Percentiles rank a stretch among this genome's conserved stretches.
Conservation (phyloP, 2,329 filamentous ascomycete genomes). For the Phialemoniopsis sp. region DNA sequence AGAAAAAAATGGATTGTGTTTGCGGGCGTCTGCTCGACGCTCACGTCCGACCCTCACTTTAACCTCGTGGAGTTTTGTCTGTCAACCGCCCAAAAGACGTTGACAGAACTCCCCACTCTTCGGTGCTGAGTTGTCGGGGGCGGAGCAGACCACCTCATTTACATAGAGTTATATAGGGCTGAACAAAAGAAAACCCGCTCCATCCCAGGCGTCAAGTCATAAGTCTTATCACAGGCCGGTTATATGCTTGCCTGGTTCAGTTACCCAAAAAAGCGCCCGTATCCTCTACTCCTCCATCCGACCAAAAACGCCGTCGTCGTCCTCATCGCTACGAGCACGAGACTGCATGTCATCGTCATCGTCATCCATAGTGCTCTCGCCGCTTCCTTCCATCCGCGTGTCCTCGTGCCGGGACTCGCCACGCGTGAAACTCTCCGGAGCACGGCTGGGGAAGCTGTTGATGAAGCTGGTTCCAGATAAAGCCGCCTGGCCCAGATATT, state of each 20-base stretch:
- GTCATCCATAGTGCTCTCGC: conserved; percentile 60
- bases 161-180: conserved; percentile 34
- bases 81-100: conserved; percentile 2
- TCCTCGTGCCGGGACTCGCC: conserved; percentile 51
- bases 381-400: conserved; percentile 64
- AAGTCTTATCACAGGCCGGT: not conserved
- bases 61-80: conserved; percentile 59
- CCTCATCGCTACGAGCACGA: conserved; percentile 72
- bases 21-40: conserved; percentile 57
- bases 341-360: conserved; percentile 60
- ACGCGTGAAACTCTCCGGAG: conserved; percentile 63
- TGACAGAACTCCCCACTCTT: conserved; percentile 53
- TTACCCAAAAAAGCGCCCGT: not conserved
- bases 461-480: conserved; percentile 59
- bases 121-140: conserved; percentile 61
- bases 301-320: conserved; percentile 94
- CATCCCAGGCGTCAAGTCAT: conserved; percentile 16
- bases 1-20: conserved; percentile 3
- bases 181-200: conserved; percentile 42
- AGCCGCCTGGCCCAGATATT: conserved; percentile 61
- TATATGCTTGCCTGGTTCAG: too few species aligned
- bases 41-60: conserved; percentile 60
- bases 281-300: conserved; percentile 79
- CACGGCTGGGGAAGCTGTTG: conserved; percentile 56
- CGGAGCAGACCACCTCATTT: conserved; percentile 59